These are phyloP conservation scores for Beauveria brongniartii DNA, from an alignment of 2,329 filamentous ascomycete species.

Conservation along the genomic window DNA sequence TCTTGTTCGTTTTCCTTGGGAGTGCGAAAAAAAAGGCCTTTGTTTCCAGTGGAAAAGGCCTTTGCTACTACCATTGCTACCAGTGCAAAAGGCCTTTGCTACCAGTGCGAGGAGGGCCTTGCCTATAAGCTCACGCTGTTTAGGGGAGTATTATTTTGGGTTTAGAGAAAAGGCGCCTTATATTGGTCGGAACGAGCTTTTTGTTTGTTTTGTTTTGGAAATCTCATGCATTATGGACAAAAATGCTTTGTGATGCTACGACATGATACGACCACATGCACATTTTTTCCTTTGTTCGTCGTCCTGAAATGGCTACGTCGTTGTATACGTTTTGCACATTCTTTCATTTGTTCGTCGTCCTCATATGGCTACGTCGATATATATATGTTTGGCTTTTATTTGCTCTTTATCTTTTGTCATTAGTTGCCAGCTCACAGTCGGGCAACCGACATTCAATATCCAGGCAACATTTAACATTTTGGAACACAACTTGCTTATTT, in stretches of 20 bases:
- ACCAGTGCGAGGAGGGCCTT: neutral
- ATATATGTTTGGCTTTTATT: neutral
- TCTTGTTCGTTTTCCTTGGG: too few relatives aligned
- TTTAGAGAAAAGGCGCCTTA: slow-evolving; percentile 6
- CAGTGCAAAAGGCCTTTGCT: too few relatives aligned
- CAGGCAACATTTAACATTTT: neutral
- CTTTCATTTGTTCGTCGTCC: neutral
- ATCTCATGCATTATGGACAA: neutral
- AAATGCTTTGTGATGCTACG: neutral
- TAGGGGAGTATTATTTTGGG: neutral
- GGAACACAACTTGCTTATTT: neutral
- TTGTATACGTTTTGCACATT: neutral
- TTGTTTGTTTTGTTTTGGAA: neutral
- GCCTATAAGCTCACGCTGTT: neutral
- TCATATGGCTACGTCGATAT: neutral
- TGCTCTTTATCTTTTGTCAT: neutral
- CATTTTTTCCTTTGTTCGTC: neutral
- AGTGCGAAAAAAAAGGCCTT: too few relatives aligned
- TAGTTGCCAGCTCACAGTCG: neutral
- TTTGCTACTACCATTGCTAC: neutral
- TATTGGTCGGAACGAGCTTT: neutral
- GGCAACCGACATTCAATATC: neutral
- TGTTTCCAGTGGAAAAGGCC: too few relatives aligned
- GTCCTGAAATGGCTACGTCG: neutral
- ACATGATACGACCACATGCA: neutral